Conservation (phyloP, 768 basidiomycete genomes). For the Lentinula detonsa region DNA sequence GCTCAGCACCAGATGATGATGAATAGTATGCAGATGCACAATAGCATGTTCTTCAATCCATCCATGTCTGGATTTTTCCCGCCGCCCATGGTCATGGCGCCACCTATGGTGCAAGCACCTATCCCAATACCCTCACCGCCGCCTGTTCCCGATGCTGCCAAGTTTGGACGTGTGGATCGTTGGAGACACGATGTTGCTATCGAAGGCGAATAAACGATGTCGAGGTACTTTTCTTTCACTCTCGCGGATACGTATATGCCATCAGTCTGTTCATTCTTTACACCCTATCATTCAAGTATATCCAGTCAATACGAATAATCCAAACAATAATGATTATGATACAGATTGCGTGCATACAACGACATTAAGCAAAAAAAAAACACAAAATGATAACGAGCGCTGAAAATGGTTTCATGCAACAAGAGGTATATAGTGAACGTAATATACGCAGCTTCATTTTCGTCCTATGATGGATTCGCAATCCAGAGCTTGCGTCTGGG, state of each 20-base stretch:
- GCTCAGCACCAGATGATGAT: constrained; percentile 59
- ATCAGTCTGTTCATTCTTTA: neutral
- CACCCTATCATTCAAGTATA: neutral
- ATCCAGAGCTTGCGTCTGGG: constrained; percentile 74
- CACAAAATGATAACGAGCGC: neutral
- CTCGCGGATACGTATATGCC: neutral
- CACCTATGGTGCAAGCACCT: constrained; percentile 31
- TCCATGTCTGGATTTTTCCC: constrained; percentile 71
- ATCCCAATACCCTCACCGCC: constrained; percentile 56
- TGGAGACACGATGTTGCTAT: constrained; percentile 79
- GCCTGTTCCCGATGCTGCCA: constrained; percentile 55
- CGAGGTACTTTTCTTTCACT: neutral
- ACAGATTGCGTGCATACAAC: constrained; percentile 7
- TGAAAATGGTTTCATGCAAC: neutral
- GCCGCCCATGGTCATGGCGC: constrained; percentile 43
- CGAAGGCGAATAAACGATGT: constrained; percentile 42
- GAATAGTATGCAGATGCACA: constrained; percentile 74
- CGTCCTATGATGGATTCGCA: constrained; percentile 51
- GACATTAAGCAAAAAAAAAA: constrained; percentile 1
- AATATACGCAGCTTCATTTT: neutral
- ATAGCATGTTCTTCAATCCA: constrained; percentile 67
- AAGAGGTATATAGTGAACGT: neutral
- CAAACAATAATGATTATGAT: constrained; percentile 1
- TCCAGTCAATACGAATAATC: neutral
- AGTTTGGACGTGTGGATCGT: constrained; percentile 67